Base-by-base conservation (phyloP, 768 basidiomycete species). In the Podaxis carcinomalis region DNA sequence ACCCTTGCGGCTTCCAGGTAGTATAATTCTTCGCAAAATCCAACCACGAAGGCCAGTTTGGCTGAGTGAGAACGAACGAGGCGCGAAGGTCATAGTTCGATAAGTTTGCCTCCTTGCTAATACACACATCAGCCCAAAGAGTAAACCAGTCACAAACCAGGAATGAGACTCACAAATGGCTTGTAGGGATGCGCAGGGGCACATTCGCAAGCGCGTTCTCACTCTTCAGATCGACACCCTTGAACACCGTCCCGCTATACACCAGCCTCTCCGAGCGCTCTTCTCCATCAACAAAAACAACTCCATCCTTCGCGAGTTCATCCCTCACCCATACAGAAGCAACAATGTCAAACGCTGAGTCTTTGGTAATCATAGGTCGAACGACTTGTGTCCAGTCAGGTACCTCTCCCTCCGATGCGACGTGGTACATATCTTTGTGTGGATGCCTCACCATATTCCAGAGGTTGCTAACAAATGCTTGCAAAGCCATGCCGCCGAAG, bases 1-100 rank as follows among this genome's bases (percentile, higher is more conserved):
- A 28, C 14, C 21, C 27, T 10, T 53, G 52, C 6, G 75, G 75
- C 28, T 69, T 71, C 69, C 72, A 74, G 3, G 66, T 68, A 5
- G 74, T 72, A 42, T 68, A 76, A 40, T 69, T 72, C 13, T 61
- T 66, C 2, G 72, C 66, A 25, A 67, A 57, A 54, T 71, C 69
- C 0, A 75, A 61, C 2, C 67, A 66, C 7, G 74, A 75, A 1
- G 74, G 68, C 1, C 70, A 63, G 2, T 68, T 69, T 2, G 74
- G 76, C 23, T 53, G 50, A 51, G 74, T 58, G n/a, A 77, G 69
- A 13, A 74, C 68, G 21, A 77, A 72, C 6, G 75, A 73, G 3
- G 71, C 77, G 19, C 75, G 71, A 35, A 78, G 66, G 64, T 78
- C 75, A 28, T 72, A 70, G 51, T 67, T 68, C 3, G 65, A 62